phyloP scores from a whole-genome alignment of 495 filamentous ascomycete genomes.

The Neurospora sp. region DNA sequence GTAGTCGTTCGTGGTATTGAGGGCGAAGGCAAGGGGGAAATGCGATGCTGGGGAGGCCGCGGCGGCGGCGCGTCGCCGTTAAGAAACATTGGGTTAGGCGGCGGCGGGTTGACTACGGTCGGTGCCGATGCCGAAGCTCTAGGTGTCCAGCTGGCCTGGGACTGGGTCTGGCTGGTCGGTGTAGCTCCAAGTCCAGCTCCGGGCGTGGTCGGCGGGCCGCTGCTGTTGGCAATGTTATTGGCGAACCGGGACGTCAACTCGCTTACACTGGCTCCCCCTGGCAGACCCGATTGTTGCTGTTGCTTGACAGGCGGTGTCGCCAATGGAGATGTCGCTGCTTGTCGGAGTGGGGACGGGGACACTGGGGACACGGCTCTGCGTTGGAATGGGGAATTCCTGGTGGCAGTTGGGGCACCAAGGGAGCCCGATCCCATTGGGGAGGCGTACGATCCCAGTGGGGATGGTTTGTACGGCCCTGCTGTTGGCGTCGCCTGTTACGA shows the following conservation, averaged over 20 bases:
- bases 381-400: conserved; percentile 63
- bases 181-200: neutral
- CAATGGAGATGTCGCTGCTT: conserved; percentile 31
- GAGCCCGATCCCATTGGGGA: conserved; percentile 61
- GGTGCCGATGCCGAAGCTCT: neutral
- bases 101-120: neutral
- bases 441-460: conserved; percentile 18
- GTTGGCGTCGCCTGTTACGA: conserved; percentile 35
- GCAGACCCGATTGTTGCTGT: conserved; percentile 1
- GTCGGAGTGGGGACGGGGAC: conserved; percentile 36
- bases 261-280: conserved; percentile 23
- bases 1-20: conserved; percentile 9
- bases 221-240: neutral
- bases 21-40: neutral
- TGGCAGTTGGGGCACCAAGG: conserved; percentile 43
- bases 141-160: neutral
- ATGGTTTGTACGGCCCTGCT: conserved; percentile 50
- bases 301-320: conserved; percentile 32
- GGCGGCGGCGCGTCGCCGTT: neutral
- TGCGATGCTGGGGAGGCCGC: neutral
- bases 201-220: neutral
- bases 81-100: neutral
- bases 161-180: conserved; percentile 27
- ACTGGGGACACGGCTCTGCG: conserved; percentile 32
- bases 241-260: neutral